Conservation (phyloP, 129 eudicot genomes). For the Chrysanthemum makinoi region DNA sequence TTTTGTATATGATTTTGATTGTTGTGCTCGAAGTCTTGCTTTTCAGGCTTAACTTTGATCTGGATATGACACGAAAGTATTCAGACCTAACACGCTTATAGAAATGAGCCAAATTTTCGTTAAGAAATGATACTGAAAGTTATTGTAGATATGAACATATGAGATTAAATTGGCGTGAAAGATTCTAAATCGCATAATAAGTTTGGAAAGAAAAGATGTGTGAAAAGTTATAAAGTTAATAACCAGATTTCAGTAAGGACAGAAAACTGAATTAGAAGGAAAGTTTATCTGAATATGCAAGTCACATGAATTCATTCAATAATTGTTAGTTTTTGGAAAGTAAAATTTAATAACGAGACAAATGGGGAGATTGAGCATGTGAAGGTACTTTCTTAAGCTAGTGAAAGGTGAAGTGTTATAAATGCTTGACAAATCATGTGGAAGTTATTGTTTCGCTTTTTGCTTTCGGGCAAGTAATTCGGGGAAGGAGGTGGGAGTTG, state of each 20-base stretch:
- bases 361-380: slow-evolving; percentile 26
- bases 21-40: background rate
- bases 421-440: slow-evolving; percentile 22
- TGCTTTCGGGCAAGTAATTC: slow-evolving; percentile 10
- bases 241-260: slow-evolving; percentile 10
- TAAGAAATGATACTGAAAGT: background rate
- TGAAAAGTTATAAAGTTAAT: background rate
- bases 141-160: slow-evolving; percentile 25
- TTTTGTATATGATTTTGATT: background rate
- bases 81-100: background rate
- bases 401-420: slow-evolving; percentile 24
- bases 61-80: background rate
- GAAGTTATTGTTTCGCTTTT: slow-evolving; percentile 9
- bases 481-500: background rate
- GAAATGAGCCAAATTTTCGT: slow-evolving; percentile 1
- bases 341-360: background rate
- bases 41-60: slow-evolving; percentile 1
- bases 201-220: slow-evolving; percentile 11
- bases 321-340: slow-evolving; percentile 20
- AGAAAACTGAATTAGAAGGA: slow-evolving; percentile 5
- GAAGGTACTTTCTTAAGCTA: slow-evolving; percentile 28
- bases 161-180: slow-evolving; percentile 10
- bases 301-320: slow-evolving; percentile 16
- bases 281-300: slow-evolving; percentile 5
- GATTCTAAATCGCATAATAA: background rate